These are phyloP conservation scores for Dalechampia spathulata DNA, from an alignment of 441 rosid genomes.

Conservation along the genomic window DNA sequence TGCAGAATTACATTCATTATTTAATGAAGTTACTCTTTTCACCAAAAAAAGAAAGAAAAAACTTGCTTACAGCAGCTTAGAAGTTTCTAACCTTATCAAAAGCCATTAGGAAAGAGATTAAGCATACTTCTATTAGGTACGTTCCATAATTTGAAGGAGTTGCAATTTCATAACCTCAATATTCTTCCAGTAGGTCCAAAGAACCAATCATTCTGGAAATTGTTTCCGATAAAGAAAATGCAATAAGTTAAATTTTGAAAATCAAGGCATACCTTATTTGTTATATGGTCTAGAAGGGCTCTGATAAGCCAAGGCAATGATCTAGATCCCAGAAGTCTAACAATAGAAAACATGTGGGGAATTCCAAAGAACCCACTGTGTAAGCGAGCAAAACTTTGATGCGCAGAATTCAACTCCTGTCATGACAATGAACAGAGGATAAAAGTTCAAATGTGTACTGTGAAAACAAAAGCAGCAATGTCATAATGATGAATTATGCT, in stretches of 20 bases:
- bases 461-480: background rate
- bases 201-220: conserved; percentile 1
- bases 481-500: conserved; percentile 11
- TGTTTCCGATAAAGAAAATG: conserved; percentile 1
- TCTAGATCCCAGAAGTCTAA: conserved; percentile 89
- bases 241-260: conserved; percentile 4
- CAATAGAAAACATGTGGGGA: conserved; percentile 82
- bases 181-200: background rate
- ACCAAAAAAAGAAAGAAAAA: too few species aligned
- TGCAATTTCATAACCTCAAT: too few species aligned
- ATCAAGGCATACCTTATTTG: conserved; percentile 66
- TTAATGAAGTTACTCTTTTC: too few species aligned
- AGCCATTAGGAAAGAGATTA: conserved; percentile 3
- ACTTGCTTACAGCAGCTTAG: background rate
- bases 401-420: conserved; percentile 96
- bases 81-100: background rate
- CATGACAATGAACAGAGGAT: conserved; percentile 12
- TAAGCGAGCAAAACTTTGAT: conserved; percentile 92
- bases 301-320: conserved; percentile 98
- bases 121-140: background rate
- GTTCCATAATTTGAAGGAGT: too few species aligned
- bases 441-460: conserved; percentile 6
- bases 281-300: conserved; percentile 89
- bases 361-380: conserved; percentile 93
- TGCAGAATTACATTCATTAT: too few species aligned